Evolutionary conservation across 441 rosid genomes (phyloP), one percentile per base, ranked within the genome.

Genomic region (Theobroma grandiflorum): DNA sequence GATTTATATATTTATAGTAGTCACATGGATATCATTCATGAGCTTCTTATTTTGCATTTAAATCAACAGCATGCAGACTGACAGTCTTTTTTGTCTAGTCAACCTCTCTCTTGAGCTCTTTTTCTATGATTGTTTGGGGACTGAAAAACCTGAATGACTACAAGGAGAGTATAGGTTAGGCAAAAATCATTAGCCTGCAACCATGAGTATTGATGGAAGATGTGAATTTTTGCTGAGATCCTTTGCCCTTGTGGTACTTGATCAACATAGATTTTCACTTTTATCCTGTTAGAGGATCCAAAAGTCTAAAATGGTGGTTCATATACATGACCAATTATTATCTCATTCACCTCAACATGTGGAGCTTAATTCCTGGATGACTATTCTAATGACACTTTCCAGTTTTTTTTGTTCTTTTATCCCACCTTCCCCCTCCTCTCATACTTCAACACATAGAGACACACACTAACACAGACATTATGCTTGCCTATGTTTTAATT

Each of bases 141-240:
- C 35, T 38, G 10, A n/a, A 72, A 57, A 53, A 35, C 76, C 47
- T 55, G 26, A 35, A 16, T 53, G 35, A 37, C 45, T 50, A 52
- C 4, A 22, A 22, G 73, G 33, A 45, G 1, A 45, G 2, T 22
- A 53, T 16, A 52, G 62, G 31, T 52, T 47, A 55, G 37, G 49
- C 12, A 53, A 55, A 73, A 55, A 73, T 55, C 76, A 55, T 73
- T 38, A 73, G 76, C 64, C 50, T 16, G 16, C 61, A 53, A 72
- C 45, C 76, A 35, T 55, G 64, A 38, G 47, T 37, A 11, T 72
- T n/a, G 45, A 37, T 72, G 20, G 10, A 37, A 55, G 10, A 52
- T 71, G 31, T 53, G 20, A 15, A 20, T 71, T 50, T 50, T 50
- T 3, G 7, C 43, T 52, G 55, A 33, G 42, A 5, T 9, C 14